Percentiles rank a stretch among this genome's conserved stretches.
phyloP scores from a whole-genome alignment of 352 stramenopile genomes.

The Phytopythium aichiense region DNA sequence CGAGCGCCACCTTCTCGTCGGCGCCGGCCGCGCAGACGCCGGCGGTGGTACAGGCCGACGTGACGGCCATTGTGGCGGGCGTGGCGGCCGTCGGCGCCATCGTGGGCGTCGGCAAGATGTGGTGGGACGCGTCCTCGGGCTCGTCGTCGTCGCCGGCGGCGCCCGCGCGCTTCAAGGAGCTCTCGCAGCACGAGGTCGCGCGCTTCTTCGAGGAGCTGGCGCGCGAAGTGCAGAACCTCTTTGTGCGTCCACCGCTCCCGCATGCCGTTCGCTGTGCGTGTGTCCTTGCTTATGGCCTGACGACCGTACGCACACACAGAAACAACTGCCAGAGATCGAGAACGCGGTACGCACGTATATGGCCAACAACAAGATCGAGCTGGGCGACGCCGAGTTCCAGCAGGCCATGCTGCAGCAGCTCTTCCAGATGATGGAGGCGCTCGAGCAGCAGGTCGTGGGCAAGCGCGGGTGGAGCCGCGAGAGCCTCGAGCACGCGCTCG shows the following conservation, averaged over 20 bases:
- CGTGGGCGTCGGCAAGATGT: slow-evolving; percentile 81
- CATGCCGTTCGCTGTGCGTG: no score
- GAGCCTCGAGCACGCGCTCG: slow-evolving; percentile 55
- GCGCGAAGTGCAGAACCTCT: slow-evolving; percentile 51
- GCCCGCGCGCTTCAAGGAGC: slow-evolving; percentile 37
- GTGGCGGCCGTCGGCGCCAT: slow-evolving; percentile 67
- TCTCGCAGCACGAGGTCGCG: slow-evolving; percentile 53
- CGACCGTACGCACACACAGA: slow-evolving; percentile 15
- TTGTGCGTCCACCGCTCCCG: slow-evolving; percentile 35
- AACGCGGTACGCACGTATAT: slow-evolving; percentile 59
- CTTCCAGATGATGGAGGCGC: slow-evolving; percentile 66
- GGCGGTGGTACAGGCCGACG: slow-evolving; percentile 38
- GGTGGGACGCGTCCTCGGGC: slow-evolving; percentile 67
- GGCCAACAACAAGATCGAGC: slow-evolving; percentile 60
- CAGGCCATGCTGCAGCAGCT: slow-evolving; percentile 69
- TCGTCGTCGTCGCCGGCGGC: slow-evolving; percentile 8
- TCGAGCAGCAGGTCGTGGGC: slow-evolving; percentile 63
- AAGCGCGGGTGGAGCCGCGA: slow-evolving; percentile 58
- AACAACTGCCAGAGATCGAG: slow-evolving; percentile 65
- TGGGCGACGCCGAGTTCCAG: slow-evolving; percentile 70
- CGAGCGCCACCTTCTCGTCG: background rate
- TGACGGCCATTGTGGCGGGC: slow-evolving; percentile 59
- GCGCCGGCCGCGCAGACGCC: slow-evolving; percentile 8
- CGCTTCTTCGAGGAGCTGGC: slow-evolving; percentile 76
- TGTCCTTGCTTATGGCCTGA: no score